Percentiles rank a stretch among this genome's conserved stretches.
Conservation (phyloP, 371 early-diverging fungal species). For the Apophysomyces ossiformis region DNA sequence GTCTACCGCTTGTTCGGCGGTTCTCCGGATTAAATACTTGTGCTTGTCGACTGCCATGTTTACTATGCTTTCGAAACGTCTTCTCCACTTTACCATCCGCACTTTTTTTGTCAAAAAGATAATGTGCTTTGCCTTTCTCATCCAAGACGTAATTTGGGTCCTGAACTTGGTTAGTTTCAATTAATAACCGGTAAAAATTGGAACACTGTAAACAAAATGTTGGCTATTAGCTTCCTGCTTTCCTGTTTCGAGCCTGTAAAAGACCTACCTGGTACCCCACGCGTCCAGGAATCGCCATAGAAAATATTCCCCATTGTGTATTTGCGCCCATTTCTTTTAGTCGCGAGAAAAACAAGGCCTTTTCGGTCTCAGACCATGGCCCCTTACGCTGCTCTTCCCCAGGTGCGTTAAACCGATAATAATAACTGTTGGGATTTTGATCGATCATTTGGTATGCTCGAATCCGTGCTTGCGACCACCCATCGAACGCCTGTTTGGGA, state of each 20-base stretch:
- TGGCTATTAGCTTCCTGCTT: not conserved
- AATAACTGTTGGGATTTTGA: constrained; percentile 91
- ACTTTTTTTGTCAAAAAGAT: constrained; percentile 81
- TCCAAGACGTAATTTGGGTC: constrained; percentile 91
- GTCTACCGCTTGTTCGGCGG: not conserved
- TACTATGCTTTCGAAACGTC: constrained; percentile 73
- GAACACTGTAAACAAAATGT: constrained; percentile 69
- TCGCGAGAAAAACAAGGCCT: constrained; percentile 77
- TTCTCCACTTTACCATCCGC: constrained; percentile 75
- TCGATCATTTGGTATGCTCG: constrained; percentile 88
- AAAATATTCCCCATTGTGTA: constrained; percentile 94
- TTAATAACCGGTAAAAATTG: constrained; percentile 86
- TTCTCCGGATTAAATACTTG: not conserved
- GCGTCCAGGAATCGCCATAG: constrained; percentile 90
- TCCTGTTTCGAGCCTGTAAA: not conserved
- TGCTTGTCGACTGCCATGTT: constrained; percentile 21
- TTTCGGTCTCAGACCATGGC: constrained; percentile 84
- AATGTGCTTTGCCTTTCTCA: constrained; percentile 85
- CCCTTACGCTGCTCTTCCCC: constrained; percentile 91
- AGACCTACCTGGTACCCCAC: constrained; percentile 85
- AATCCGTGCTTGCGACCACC: constrained; percentile 92
- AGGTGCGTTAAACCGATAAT: constrained; percentile 94
- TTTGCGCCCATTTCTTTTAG: constrained; percentile 85
- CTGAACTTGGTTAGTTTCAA: constrained; percentile 80
- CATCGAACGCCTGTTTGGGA: constrained; percentile 83